Evolutionary conservation across 1,139 yeast genomes (phyloP).

Genomic region (Sugiyamaella neomexicana): DNA sequence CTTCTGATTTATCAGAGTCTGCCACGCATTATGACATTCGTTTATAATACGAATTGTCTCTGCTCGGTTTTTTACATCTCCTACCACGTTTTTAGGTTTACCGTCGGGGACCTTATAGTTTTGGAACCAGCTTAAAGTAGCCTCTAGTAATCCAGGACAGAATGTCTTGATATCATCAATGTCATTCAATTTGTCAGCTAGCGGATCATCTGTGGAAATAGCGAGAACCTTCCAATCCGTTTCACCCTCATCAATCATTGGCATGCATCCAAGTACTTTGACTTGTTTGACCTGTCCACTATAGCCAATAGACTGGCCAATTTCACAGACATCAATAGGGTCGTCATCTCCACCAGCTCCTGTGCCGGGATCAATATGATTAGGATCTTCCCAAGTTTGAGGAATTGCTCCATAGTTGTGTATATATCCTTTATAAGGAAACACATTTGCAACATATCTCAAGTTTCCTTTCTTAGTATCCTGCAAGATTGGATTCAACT

Average conservation of each 20-base stretch:
- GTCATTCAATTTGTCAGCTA: constrained; percentile 71
- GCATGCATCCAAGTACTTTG: constrained; percentile 89
- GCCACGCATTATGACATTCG: constrained; percentile 84
- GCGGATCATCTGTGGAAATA: constrained; percentile 78
- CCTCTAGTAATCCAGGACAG: constrained; percentile 83
- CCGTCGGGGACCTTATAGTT: constrained; percentile 95
- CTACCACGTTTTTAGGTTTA: constrained; percentile 58
- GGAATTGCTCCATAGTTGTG: constrained; percentile 99
- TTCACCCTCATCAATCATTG: constrained; percentile 95
- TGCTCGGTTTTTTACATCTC: constrained; percentile 68
- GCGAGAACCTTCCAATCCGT: constrained; percentile 96
- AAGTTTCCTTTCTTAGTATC: constrained; percentile 90
- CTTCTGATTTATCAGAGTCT: constrained; percentile 47
- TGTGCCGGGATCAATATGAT: constrained; percentile 47
- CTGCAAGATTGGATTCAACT: constrained; percentile 87
- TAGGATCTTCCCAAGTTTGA: constrained; percentile 92
- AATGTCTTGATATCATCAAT: constrained; percentile 77
- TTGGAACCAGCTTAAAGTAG: constrained; percentile 91
- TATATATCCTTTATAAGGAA: constrained; percentile 95
- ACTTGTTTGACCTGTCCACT: constrained; percentile 80
- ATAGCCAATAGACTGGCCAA: constrained; percentile 66
- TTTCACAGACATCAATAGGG: constrained; percentile 95
- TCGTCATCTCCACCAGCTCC: constrained; percentile 85
- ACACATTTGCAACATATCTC: constrained; percentile 82
- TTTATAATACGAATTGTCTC: constrained; percentile 70